Conservation (phyloP, 768 basidiomycete species). For the Naganishia kalamii region DNA sequence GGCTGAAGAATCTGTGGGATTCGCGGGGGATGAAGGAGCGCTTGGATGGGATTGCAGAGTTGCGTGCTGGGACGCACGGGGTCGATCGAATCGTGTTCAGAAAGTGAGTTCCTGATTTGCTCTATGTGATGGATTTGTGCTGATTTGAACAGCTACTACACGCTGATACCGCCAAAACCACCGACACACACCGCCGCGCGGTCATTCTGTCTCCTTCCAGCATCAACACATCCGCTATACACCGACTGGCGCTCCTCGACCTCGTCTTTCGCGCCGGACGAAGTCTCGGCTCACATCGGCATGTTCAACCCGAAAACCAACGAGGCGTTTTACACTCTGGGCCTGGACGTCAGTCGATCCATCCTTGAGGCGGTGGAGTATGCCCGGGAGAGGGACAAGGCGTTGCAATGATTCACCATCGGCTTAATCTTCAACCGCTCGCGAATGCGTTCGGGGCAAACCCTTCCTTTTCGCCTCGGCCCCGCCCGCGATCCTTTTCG, state of each 20-base stretch:
- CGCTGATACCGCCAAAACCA: constrained; percentile 64
- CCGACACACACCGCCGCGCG: constrained; percentile 56
- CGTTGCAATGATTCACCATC: not conserved
- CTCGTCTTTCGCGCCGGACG: constrained; percentile 66
- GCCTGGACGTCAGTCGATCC: constrained; percentile 57
- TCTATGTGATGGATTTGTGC: not conserved
- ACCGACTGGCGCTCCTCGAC: constrained; percentile 59
- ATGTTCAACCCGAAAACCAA: constrained; percentile 79
- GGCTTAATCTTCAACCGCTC: no score
- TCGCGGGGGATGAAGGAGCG: constrained; percentile 58
- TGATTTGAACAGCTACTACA: constrained; percentile 62
- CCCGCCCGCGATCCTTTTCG: no score
- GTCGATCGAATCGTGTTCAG: constrained; percentile 59
- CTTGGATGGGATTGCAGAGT: constrained; percentile 58
- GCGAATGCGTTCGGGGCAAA: no score
- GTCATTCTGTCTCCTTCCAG: constrained; percentile 74
- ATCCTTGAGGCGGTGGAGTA: constrained; percentile 40
- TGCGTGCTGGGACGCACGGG: constrained; percentile 53
- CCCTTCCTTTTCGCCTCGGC: no score
- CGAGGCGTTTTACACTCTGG: constrained; percentile 84
- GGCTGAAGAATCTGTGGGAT: constrained; percentile 80
- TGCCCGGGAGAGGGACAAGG: constrained; percentile 24
- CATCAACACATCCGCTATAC: constrained; percentile 42
- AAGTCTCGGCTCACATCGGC: constrained; percentile 75
- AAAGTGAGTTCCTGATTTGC: constrained; percentile 54